Percentiles rank a stretch among this genome's conserved stretches.
phyloP scores from a whole-genome alignment of 2,329 filamentous ascomycete genomes.

The Magnaporthales sp. region DNA sequence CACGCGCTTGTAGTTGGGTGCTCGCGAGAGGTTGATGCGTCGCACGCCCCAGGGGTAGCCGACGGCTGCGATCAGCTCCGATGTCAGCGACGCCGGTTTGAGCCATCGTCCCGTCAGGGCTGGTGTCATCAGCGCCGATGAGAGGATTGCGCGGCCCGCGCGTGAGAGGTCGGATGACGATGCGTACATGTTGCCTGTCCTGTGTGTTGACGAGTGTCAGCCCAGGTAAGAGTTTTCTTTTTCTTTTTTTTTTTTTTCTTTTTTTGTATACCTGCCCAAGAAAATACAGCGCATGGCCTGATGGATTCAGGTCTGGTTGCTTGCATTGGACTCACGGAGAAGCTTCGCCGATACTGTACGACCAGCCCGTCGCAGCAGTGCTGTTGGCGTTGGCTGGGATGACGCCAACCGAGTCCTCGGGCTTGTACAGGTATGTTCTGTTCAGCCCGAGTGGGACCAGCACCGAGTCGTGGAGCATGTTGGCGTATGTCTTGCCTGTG shows the following conservation, averaged over 20 bases:
- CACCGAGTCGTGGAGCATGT: slow-evolving; percentile 20
- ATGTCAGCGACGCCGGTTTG: slow-evolving; percentile 27
- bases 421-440: slow-evolving; percentile 14
- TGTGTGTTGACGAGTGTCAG: slow-evolving; percentile 21
- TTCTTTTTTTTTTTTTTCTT: no score
- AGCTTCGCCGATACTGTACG: slow-evolving; percentile 27
- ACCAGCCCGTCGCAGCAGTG: slow-evolving; percentile 18
- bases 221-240: no score
- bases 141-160: slow-evolving; percentile 33
- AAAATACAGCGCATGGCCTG: no score
- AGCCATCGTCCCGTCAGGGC: slow-evolving; percentile 33
- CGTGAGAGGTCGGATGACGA: slow-evolving; percentile 29
- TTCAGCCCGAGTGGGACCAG: slow-evolving; percentile 21
- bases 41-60: slow-evolving; percentile 36
- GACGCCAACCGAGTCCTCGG: slow-evolving; percentile 12
- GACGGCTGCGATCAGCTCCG: slow-evolving; percentile 26
- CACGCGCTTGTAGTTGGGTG: slow-evolving; percentile 8
- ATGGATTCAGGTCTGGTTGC: not conserved
- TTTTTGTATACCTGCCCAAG: not conserved
- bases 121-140: slow-evolving; percentile 23
- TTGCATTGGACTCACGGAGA: slow-evolving; percentile 24
- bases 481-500: slow-evolving; percentile 21
- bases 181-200: slow-evolving; percentile 34
- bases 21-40: slow-evolving; percentile 15
- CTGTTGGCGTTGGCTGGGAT: slow-evolving; percentile 13